These are phyloP conservation scores for Phytopythium helicoides DNA, from an alignment of 352 stramenopile species.

Conservation along the genomic window DNA sequence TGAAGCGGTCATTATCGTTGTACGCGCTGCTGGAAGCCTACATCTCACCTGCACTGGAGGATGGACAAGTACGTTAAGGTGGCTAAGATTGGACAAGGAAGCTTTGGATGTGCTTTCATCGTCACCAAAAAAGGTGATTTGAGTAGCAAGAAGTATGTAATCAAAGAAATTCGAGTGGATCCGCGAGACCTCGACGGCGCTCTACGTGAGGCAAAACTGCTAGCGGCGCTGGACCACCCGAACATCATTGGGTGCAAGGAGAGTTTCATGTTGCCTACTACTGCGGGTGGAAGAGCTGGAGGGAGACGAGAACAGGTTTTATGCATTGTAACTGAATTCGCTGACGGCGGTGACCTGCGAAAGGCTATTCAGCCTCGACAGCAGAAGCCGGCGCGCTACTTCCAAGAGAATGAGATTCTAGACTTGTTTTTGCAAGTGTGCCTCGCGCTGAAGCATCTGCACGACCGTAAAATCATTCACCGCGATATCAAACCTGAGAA, in stretches of 20 bases:
- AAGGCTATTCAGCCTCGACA: conserved; percentile 40
- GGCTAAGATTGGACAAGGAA: conserved; percentile 72
- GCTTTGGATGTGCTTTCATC: conserved; percentile 68
- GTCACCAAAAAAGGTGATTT: conserved; percentile 39
- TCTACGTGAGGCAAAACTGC: conserved; percentile 61
- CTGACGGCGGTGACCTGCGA: conserved; percentile 71
- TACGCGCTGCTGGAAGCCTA: no score
- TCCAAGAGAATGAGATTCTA: conserved; percentile 43
- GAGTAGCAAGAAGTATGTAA: conserved; percentile 47
- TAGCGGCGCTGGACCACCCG: conserved; percentile 71
- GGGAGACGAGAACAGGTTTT: conserved; percentile 30
- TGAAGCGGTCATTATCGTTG: no score
- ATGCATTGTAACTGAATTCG: conserved; percentile 86
- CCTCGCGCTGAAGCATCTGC: conserved; percentile 78
- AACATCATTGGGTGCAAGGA: conserved; percentile 85
- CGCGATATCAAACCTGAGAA: conserved; percentile 88
- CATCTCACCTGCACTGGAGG: no score
- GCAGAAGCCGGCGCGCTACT: conserved; percentile 2
- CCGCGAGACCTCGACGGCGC: conserved; percentile 57
- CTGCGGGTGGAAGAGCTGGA: conserved; percentile 1
- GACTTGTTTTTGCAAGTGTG: conserved; percentile 67
- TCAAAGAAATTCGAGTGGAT: conserved; percentile 77
- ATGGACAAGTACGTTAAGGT: conserved; percentile 85
- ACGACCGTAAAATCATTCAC: conserved; percentile 85
- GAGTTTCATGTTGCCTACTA: conserved; percentile 51